Evolutionary conservation across 2,329 filamentous ascomycete genomes (phyloP).

Genomic region (Cladophialophora psammophila): DNA sequence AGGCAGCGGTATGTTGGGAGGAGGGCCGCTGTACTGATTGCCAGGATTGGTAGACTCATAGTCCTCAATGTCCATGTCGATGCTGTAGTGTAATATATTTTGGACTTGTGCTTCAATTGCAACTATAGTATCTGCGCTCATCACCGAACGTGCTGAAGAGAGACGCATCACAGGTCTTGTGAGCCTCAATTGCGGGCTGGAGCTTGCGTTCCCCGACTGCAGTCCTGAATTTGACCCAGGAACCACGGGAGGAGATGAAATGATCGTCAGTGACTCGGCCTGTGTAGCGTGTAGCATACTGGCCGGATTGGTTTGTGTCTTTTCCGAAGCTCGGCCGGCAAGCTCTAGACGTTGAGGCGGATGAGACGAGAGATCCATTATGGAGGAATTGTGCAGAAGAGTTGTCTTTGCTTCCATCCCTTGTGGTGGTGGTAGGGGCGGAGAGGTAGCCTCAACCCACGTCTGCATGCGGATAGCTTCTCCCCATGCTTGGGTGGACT

Average conservation of each 20-base stretch:
- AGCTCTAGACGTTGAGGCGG: neutral
- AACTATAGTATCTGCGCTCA: constrained; percentile 33
- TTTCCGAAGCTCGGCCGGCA: neutral
- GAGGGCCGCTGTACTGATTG: constrained; percentile 22
- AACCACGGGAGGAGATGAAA: neutral
- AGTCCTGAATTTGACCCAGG: neutral
- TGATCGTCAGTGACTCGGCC: neutral
- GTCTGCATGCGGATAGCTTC: neutral
- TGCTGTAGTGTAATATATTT: neutral
- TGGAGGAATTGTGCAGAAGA: neutral
- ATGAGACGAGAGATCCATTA: neutral
- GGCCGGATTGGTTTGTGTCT: neutral
- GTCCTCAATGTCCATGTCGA: neutral
- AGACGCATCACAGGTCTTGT: constrained; percentile 10
- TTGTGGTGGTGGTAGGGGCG: neutral
- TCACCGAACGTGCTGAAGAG: constrained; percentile 25
- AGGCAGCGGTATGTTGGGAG: constrained; percentile 34
- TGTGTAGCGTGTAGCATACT: neutral
- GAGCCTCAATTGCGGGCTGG: neutral
- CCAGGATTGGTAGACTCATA: constrained; percentile 10
- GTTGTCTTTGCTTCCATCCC: neutral
- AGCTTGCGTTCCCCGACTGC: neutral
- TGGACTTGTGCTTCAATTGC: constrained; percentile 36
- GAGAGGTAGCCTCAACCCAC: neutral
- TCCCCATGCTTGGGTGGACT: neutral